Conservation (phyloP, 2,329 filamentous ascomycete species). For the Phoma sp. region DNA sequence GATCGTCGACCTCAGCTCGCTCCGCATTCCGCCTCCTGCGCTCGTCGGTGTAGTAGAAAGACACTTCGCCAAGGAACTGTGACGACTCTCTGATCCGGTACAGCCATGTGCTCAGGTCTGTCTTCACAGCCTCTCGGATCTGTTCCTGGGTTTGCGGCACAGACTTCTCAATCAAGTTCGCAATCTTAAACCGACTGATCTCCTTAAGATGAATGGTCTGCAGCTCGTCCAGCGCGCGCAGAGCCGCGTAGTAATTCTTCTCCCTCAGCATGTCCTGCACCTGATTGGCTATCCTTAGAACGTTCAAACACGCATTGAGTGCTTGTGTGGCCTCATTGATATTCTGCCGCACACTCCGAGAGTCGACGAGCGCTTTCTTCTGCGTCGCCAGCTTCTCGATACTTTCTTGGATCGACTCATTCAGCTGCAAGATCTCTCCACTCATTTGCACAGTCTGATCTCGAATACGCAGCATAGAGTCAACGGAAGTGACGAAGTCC, state of each 20-base stretch:
- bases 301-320: conserved; percentile 87
- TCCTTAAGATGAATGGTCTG: conserved; percentile 96
- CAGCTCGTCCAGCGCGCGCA: conserved; percentile 92
- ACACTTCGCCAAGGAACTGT: conserved; percentile 93
- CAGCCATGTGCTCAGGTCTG: conserved; percentile 94
- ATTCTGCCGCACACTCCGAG: conserved; percentile 88
- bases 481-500: conserved; percentile 92
- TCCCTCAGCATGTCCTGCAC: conserved; percentile 89
- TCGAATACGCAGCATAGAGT: conserved; percentile 88
- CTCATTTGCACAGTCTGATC: conserved; percentile 90
- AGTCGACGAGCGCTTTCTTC: conserved; percentile 93
- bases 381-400: conserved; percentile 93
- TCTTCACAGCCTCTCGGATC: conserved; percentile 97
- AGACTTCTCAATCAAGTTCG: conserved; percentile 93
- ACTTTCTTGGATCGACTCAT: conserved; percentile 92
- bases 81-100: conserved; percentile 94
- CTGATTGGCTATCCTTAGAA: conserved; percentile 89
- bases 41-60: conserved; percentile 94
- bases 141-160: conserved; percentile 90
- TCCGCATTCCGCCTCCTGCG: conserved; percentile 83
- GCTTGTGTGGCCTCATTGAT: conserved; percentile 92
- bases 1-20: conserved; percentile 75
- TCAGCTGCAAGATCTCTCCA: conserved; percentile 87
- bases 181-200: conserved; percentile 91
- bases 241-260: conserved; percentile 93